Evolutionary conservation across 495 filamentous ascomycete genomes (phyloP), one percentile per base, ranked within the genome.

Genomic region (Neurospora africana): DNA sequence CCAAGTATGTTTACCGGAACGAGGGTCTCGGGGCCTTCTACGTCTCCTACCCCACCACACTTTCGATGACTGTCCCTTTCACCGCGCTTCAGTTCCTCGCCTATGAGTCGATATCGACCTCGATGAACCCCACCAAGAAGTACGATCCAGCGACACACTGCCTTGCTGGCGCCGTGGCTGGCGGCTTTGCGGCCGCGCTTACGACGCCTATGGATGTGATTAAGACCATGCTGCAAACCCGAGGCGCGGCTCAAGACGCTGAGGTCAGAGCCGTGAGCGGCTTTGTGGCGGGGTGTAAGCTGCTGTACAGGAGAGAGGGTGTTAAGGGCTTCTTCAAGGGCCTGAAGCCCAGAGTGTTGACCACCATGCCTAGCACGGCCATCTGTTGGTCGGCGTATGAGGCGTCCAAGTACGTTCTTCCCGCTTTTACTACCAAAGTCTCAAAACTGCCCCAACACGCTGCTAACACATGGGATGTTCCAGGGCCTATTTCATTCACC

Each of bases 21-120:
- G 95, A 99, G 81, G 95, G 95, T 39, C 80, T 98, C 68, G 86
- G 88, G 27, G 95, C 95, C 47, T 99, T 99, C 85, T 99, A 98
- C 85, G 89, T 98, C 76, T 99, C 95, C 61, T 99, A 99, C 81
- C 95, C 95, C 10, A 99, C 96, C 30, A 98, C 95, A 11, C 86
- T 99, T 27, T 95, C 92, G 81, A 99, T 99, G 96, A 98, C 95
- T 11, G 93, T 99, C 35, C 95, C 95, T 10, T 98, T 97, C 82
- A 98, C 95, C 19, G 95, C 95, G 9, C 88, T 96, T 17, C 95
- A 99, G 81, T 98, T 99, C 81, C 91, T 95, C 71, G 94, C 93
- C 65, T 99, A 98, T 86, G 95, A 98, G 80, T 97, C 94, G 33
- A 90, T 98, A 72, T 97, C 94, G 3, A 97, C 96, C 75, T 78